phyloP scores from a whole-genome alignment of 192 early-diverging fungal genomes.

The Phycomyces nitens region DNA sequence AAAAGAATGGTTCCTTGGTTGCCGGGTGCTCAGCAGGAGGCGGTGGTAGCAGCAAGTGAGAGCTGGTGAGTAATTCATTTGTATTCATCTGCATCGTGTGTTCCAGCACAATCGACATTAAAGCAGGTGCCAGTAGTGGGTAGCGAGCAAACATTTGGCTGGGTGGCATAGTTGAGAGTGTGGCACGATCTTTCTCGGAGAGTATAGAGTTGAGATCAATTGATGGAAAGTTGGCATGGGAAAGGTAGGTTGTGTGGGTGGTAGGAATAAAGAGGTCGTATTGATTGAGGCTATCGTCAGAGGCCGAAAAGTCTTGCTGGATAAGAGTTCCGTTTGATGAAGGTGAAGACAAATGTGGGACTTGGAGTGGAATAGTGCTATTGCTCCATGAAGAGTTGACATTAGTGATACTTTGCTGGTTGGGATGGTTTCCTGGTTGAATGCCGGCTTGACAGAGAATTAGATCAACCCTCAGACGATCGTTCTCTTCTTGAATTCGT shows the following conservation, averaged over 20 bases:
- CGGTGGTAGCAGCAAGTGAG: background rate
- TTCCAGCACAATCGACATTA: constrained; percentile 26
- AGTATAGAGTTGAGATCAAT: constrained; percentile 18
- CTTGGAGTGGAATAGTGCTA: background rate
- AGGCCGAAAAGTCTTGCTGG: background rate
- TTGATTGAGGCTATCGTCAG: background rate
- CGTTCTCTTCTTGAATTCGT: constrained; percentile 29
- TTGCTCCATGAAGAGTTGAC: background rate
- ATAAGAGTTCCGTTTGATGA: background rate
- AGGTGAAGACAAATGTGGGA: background rate
- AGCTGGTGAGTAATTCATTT: constrained; percentile 3
- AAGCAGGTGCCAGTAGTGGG: constrained; percentile 19
- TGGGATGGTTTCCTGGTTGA: background rate
- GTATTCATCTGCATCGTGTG: constrained; percentile 16
- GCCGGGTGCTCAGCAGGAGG: background rate
- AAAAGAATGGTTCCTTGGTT: background rate
- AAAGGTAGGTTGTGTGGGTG: constrained; percentile 8
- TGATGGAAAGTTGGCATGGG: constrained; percentile 18
- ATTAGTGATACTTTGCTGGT: background rate
- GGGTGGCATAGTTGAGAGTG: background rate
- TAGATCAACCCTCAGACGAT: constrained; percentile 19
- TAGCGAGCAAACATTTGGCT: constrained; percentile 7
- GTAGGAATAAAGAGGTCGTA: background rate
- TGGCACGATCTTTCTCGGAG: background rate
- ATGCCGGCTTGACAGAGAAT: constrained; percentile 22